Evolutionary conservation across 768 basidiomycete genomes (phyloP).

Genomic region (Sistotremastrum suecicum): DNA sequence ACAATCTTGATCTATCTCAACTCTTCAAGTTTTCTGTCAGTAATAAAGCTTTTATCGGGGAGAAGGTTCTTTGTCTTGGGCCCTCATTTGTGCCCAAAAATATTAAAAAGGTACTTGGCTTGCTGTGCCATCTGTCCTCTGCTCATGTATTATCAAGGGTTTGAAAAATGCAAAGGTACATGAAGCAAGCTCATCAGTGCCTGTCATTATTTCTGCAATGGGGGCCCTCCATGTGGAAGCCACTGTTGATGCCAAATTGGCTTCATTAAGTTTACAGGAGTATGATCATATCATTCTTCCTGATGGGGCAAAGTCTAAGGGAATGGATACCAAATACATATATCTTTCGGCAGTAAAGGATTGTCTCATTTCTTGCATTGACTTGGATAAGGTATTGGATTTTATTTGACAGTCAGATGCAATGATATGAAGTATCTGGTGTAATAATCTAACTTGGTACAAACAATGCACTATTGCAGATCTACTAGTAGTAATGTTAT

Average conservation of each 20-base stretch:
- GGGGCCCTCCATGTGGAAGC: conserved; percentile 63
- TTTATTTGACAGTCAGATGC: too few species aligned
- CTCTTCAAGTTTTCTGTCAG: neutral
- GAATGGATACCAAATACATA: conserved; percentile 21
- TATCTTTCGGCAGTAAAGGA: conserved; percentile 66
- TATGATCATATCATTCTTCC: conserved; percentile 52
- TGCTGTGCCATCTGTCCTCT: neutral
- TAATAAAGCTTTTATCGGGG: conserved; percentile 6
- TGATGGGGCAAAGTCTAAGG: conserved; percentile 10
- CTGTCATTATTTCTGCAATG: conserved; percentile 63
- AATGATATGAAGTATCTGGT: too few species aligned
- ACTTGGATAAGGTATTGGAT: too few species aligned
- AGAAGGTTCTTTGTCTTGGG: conserved; percentile 9
- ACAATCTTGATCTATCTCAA: conserved; percentile 1
- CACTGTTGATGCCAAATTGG: conserved; percentile 31
- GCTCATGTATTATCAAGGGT: neutral
- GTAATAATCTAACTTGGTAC: too few species aligned
- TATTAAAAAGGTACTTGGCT: neutral
- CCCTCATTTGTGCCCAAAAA: neutral
- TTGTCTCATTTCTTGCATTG: conserved; percentile 46
- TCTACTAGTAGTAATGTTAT: too few species aligned
- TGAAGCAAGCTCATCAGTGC: conserved; percentile 32
- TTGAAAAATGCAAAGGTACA: neutral
- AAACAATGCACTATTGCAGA: too few species aligned
- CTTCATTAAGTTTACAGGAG: conserved; percentile 19